These are phyloP conservation scores for Aspergillus persii DNA, from an alignment of 2,329 filamentous ascomycete species.

Conservation along the genomic window DNA sequence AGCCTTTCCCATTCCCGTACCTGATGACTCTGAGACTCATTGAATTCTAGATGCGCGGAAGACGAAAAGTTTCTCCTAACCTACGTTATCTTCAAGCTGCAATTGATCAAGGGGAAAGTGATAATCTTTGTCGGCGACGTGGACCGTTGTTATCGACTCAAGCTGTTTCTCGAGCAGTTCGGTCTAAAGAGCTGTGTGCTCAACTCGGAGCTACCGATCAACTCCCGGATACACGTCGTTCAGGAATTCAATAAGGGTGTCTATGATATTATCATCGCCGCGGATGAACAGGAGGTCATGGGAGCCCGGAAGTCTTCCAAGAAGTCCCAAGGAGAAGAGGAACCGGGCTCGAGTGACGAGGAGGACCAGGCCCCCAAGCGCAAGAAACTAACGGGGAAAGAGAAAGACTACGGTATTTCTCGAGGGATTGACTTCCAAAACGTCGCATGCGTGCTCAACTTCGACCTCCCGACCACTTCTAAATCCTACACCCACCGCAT, in stretches of 20 bases:
- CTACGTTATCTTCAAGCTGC: constrained; percentile 93
- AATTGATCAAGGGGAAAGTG: constrained; percentile 89
- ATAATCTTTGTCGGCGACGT: constrained; percentile 83
- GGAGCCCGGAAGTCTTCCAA: constrained; percentile 49
- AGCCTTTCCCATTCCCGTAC: neutral
- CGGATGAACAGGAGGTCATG: constrained; percentile 83
- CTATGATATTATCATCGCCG: constrained; percentile 97
- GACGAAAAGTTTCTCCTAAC: constrained; percentile 93
- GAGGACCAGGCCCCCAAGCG: constrained; percentile 48
- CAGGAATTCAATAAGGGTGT: constrained; percentile 96
- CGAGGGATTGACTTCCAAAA: constrained; percentile 96
- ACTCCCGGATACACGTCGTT: constrained; percentile 88
- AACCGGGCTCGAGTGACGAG: constrained; percentile 39
- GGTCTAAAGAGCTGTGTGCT: constrained; percentile 89
- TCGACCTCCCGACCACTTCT: constrained; percentile 83
- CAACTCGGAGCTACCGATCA: constrained; percentile 91
- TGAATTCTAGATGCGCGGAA: constrained; percentile 67
- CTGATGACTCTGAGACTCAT: constrained; percentile 6
- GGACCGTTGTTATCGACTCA: constrained; percentile 85
- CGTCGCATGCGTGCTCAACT: constrained; percentile 92
- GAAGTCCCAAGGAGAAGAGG: constrained; percentile 28
- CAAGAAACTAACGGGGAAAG: constrained; percentile 65
- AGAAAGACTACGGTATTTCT: constrained; percentile 92
- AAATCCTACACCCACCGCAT: constrained; percentile 98
- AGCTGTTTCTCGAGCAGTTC: constrained; percentile 95